These are phyloP conservation scores for Aphanomyces cochlioides DNA, from an alignment of 352 stramenopile genomes.

Conservation along the genomic window DNA sequence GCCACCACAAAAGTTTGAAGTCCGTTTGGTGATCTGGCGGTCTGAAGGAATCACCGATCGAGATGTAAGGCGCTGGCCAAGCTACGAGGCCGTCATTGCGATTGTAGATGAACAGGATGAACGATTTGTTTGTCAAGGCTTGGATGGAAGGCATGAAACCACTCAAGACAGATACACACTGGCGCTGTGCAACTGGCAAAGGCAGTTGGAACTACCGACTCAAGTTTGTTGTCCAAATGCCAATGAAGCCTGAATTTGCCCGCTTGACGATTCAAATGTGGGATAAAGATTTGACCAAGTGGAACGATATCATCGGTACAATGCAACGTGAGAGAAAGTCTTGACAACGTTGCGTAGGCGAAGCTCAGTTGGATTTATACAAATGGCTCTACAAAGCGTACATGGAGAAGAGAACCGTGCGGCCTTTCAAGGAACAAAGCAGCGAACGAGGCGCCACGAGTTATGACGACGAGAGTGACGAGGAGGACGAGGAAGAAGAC, in stretches of 20 bases:
- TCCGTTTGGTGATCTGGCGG: conserved; percentile 88
- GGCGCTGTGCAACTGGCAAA: conserved; percentile 86
- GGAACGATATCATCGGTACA: conserved; percentile 80
- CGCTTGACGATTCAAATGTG: conserved; percentile 89
- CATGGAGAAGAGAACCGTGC: conserved; percentile 49
- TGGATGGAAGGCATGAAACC: conserved; percentile 77
- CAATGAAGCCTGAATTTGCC: conserved; percentile 70
- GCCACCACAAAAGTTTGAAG: conserved; percentile 67
- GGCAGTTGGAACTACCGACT: conserved; percentile 91
- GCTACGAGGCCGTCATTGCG: background rate
- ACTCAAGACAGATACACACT: conserved; percentile 86
- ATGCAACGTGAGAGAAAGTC: background rate
- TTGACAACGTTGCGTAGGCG: conserved; percentile 31
- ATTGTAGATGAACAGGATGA: conserved; percentile 62
- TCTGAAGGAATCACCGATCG: conserved; percentile 77
- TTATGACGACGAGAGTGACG: conserved; percentile 32
- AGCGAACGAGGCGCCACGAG: conserved; percentile 23
- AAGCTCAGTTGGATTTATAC: conserved; percentile 81
- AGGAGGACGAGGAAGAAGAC: conserved; percentile 36
- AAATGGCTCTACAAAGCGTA: conserved; percentile 70
- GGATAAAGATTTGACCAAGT: conserved; percentile 92
- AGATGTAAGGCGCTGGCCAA: conserved; percentile 20
- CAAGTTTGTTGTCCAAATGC: conserved; percentile 83
- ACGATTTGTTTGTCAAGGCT: conserved; percentile 90
- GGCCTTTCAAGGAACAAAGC: conserved; percentile 62